Percentiles rank a stretch among this genome's conserved stretches.
Conservation (phyloP, 331 rosid genomes). For the Pyracantha coccinea region DNA sequence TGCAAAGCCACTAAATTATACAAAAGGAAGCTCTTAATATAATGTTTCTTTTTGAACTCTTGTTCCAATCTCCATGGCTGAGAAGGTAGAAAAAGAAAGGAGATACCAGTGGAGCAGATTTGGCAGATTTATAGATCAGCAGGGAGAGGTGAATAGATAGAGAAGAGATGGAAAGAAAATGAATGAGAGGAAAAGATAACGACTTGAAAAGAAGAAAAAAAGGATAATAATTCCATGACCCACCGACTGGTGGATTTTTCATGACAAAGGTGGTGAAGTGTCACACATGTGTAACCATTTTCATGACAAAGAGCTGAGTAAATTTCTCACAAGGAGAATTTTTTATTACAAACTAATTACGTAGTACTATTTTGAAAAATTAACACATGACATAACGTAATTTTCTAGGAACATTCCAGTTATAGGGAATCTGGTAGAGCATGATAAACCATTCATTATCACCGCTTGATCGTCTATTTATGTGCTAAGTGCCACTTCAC, state of each 20-base stretch:
- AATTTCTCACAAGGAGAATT: too few species aligned
- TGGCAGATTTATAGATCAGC: constrained; percentile 46
- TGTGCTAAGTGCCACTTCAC: background rate
- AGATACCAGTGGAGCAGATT: constrained; percentile 27
- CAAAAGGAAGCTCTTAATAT: constrained; percentile 24
- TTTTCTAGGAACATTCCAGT: too few species aligned
- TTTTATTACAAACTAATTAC: too few species aligned
- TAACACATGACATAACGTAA: too few species aligned
- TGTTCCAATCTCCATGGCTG: constrained; percentile 28
- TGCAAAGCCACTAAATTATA: constrained; percentile 50
- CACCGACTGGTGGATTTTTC: constrained; percentile 35
- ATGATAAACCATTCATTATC: background rate
- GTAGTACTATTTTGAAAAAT: too few species aligned
- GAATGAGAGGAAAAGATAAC: too few species aligned
- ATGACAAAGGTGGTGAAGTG: constrained; percentile 41
- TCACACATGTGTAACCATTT: constrained; percentile 24
- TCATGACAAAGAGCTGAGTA: background rate
- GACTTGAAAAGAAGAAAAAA: background rate
- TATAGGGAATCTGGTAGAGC: too few species aligned
- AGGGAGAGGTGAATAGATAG: constrained; percentile 5
- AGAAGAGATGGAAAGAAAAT: background rate
- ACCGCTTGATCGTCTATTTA: background rate
- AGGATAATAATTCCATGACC: constrained; percentile 18
- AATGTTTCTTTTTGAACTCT: constrained; percentile 29
- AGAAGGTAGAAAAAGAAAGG: constrained; percentile 25